Conservation (phyloP, 306 rosid genomes). For the Acacia crassicarpa region DNA sequence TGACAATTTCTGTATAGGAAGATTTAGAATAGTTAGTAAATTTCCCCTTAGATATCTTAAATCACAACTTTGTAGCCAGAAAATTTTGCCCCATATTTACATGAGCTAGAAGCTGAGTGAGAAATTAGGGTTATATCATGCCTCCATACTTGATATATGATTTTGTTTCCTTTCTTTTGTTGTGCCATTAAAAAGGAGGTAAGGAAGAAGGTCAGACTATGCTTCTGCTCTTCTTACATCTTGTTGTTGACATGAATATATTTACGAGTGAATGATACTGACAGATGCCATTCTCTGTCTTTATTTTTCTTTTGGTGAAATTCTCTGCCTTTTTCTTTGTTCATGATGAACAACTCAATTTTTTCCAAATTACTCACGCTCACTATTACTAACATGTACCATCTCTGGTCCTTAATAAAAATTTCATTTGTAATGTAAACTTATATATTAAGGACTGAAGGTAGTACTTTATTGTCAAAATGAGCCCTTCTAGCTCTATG, state of each 20-base stretch:
- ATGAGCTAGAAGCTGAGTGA: slow-evolving; percentile 45
- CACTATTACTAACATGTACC: not conserved
- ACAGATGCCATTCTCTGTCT: not conserved
- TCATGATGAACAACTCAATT: not conserved
- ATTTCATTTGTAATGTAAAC: too few species aligned
- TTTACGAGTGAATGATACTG: not conserved
- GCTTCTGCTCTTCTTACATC: not conserved
- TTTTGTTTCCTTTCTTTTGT: not conserved
- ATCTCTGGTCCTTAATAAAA: too few species aligned
- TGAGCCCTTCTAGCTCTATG: not conserved
- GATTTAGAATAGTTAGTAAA: slow-evolving; percentile 34
- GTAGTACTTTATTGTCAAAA: not conserved
- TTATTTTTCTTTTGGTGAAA: not conserved
- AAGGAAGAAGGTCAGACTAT: not conserved
- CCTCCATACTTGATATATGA: slow-evolving; percentile 18
- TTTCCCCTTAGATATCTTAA: slow-evolving; percentile 45
- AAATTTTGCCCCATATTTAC: slow-evolving; percentile 55
- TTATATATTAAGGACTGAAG: too few species aligned
- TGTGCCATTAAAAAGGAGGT: not conserved
- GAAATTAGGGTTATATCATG: slow-evolving; percentile 40
- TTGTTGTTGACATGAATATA: not conserved
- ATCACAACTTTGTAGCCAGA: slow-evolving; percentile 61
- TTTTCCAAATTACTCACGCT: not conserved
- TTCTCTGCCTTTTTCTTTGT: not conserved
- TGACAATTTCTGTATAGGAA: slow-evolving; percentile 34